Evolutionary conservation across 2,329 filamentous ascomycete species (phyloP), one percentile per base, ranked within the genome.

Genomic region (Bertia moriformis): DNA sequence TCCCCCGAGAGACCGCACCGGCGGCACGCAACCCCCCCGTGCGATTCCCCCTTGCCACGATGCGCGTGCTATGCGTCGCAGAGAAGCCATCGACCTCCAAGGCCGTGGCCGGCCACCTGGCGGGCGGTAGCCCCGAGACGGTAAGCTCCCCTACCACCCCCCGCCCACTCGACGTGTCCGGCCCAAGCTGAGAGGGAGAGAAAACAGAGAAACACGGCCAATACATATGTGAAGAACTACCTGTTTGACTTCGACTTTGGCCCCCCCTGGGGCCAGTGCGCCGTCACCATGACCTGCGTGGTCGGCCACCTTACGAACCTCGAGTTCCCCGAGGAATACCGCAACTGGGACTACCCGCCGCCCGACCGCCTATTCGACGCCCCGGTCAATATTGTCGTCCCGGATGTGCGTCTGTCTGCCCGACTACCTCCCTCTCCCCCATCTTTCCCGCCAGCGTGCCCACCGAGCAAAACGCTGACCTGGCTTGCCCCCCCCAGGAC

Each of bases 21-120:
- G n/a, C n/a, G n/a, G n/a, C n/a, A n/a, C n/a, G n/a, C n/a, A n/a
- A n/a, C n/a, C n/a, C n/a, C n/a, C n/a, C n/a, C n/a, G n/a, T n/a
- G n/a, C n/a, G n/a, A n/a, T n/a, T n/a, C n/a, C n/a, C n/a, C n/a
- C n/a, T n/a, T n/a, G n/a, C n/a, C n/a, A n/a, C 69, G 49, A 74
- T 36, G 32, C 32, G 32, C 7, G 47, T 86, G 42, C 65, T 87
- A 39, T 87, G 82, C 54, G 81, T 87, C 47, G 82, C 82, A 43
- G 82, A 87, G 59, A 87, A 98, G 69, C 87, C 87, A 24, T 93
- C 89, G 30, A 95, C 96, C 45, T 86, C 91, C 42, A 95, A 91
- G 60, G 87, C 89, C 24, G 89, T 98, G 38, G 85, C 91, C 27
- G 75, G 78, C 42, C 89, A 96, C 65, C 71, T 98, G 19, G 83